Percentiles rank a stretch among this genome's conserved stretches.
These are phyloP conservation scores for Ceriops zippeliana DNA, from an alignment of 345 rosid genomes.

Conservation along the genomic window DNA sequence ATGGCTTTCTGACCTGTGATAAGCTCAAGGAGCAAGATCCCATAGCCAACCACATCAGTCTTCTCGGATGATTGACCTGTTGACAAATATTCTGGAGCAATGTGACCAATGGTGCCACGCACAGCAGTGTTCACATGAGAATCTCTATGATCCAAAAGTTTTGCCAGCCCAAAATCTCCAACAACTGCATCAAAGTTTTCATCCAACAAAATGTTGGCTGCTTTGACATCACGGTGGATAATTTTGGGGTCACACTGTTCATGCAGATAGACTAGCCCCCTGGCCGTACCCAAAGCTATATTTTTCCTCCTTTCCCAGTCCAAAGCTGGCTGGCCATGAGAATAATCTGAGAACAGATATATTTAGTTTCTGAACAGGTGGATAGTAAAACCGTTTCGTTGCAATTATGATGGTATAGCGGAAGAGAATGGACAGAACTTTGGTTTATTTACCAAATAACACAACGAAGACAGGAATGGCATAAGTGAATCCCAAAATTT, in stretches of 20 bases:
- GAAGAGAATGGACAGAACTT: no score
- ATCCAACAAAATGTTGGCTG: slow-evolving; percentile 88
- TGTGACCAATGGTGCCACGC: slow-evolving; percentile 92
- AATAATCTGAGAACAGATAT: slow-evolving; percentile 40
- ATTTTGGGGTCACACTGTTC: slow-evolving; percentile 96
- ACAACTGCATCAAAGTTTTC: slow-evolving; percentile 93
- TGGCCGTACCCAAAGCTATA: slow-evolving; percentile 85
- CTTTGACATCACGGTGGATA: slow-evolving; percentile 92
- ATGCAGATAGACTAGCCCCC: slow-evolving; percentile 81
- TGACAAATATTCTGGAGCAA: slow-evolving; percentile 89
- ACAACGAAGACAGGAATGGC: no score
- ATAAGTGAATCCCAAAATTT: no score
- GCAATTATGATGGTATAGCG: no score
- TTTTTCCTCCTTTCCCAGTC: slow-evolving; percentile 83
- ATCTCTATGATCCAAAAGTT: slow-evolving; percentile 90
- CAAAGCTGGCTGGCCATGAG: slow-evolving; percentile 63
- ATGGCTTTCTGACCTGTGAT: slow-evolving; percentile 87
- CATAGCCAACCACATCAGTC: slow-evolving; percentile 91
- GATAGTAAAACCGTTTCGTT: no score
- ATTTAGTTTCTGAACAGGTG: background rate
- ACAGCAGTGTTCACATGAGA: slow-evolving; percentile 92
- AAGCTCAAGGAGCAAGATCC: slow-evolving; percentile 89
- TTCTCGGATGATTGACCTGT: slow-evolving; percentile 92
- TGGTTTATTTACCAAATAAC: no score
- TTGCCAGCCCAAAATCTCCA: slow-evolving; percentile 95